Conservation (phyloP, 768 basidiomycete species). For the Hygrocybe coccinea region DNA sequence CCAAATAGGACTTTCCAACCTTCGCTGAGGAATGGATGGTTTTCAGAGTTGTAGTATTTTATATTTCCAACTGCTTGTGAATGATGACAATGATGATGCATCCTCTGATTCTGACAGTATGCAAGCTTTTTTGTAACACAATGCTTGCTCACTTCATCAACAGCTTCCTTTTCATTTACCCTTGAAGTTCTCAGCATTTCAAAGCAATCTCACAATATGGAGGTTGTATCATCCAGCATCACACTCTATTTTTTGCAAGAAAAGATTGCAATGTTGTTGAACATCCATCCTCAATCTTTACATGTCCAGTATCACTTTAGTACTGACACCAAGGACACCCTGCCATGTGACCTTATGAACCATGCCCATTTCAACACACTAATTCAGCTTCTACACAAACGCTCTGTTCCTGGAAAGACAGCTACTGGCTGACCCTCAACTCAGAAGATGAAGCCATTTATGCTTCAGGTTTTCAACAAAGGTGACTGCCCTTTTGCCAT, state of each 20-base stretch:
- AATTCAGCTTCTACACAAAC: background rate
- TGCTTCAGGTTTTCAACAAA: background rate
- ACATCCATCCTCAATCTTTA: background rate
- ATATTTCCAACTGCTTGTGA: too few relatives aligned
- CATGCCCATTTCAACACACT: constrained; percentile 1
- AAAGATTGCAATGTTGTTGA: background rate
- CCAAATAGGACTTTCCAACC: too few relatives aligned
- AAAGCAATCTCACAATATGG: background rate
- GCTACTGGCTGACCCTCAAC: background rate
- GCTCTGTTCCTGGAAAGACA: background rate
- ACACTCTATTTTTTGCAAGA: too few relatives aligned
- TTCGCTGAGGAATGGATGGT: too few relatives aligned
- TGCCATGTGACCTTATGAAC: background rate
- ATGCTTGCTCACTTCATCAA: background rate
- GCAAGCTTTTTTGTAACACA: background rate
- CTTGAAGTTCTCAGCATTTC: background rate
- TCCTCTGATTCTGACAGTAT: background rate
- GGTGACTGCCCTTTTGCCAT: constrained; percentile 1
- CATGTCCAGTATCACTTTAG: constrained; percentile 5
- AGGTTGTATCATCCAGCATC: background rate
- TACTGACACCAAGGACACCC: constrained; percentile 3
- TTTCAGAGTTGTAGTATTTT: too few relatives aligned
- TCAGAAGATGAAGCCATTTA: constrained; percentile 1
- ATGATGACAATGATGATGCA: background rate
- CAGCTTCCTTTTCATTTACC: background rate